Conservation (phyloP, 306 rosid genomes). For the Cicer arietinum region DNA sequence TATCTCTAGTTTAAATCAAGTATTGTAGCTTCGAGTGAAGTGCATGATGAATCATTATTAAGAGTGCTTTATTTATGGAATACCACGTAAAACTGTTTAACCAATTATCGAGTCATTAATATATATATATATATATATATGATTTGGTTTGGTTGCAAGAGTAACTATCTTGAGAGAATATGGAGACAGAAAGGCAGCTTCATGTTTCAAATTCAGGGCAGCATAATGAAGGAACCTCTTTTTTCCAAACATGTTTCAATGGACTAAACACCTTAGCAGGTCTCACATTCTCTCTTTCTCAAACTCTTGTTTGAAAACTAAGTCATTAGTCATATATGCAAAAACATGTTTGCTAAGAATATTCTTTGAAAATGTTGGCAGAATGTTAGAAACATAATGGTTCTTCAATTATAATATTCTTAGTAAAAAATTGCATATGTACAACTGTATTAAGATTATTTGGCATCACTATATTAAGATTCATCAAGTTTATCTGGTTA, state of each 20-base stretch:
- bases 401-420: not conserved
- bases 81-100: not conserved
- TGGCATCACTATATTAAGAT: not conserved
- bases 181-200: constrained; percentile 65
- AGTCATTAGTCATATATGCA: not conserved
- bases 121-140: not conserved
- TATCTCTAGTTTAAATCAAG: no score
- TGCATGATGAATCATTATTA: not conserved
- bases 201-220: constrained; percentile 36
- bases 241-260: constrained; percentile 70
- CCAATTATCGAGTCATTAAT: not conserved
- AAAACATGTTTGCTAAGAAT: not conserved
- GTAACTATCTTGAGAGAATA: constrained; percentile 7
- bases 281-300: not conserved
- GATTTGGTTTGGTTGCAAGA: not conserved
- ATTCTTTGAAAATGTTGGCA: no score
- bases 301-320: not conserved
- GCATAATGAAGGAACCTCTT: constrained; percentile 58
- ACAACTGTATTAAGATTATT: not conserved
- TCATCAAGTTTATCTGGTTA: not conserved
- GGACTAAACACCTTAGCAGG: constrained; percentile 77
- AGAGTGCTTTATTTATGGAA: not conserved
- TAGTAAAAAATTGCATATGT: not conserved
- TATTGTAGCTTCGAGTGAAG: not conserved
- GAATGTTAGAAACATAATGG: no score